A percentile compares a stretch with the other conserved stretches of the same genome.
phyloP scores from a whole-genome alignment of 2,329 filamentous ascomycete genomes.

The Diaporthe vexans region DNA sequence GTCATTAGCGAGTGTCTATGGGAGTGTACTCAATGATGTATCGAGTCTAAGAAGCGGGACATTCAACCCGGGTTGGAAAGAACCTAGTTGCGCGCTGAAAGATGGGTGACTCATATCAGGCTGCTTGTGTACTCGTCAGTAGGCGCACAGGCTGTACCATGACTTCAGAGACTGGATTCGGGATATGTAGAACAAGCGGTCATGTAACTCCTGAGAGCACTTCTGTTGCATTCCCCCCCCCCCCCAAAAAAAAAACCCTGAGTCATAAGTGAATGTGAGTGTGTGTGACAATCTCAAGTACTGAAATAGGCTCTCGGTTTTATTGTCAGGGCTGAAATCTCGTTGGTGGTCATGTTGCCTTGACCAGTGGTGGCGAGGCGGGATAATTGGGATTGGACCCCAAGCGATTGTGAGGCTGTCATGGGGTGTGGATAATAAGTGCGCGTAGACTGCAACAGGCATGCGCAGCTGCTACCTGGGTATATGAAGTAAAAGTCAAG shows the following conservation, averaged over 20 bases:
- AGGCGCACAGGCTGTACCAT: neutral
- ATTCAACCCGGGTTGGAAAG: neutral
- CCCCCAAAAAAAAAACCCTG: too few relatives aligned
- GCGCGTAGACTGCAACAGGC: neutral
- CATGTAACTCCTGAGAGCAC: neutral
- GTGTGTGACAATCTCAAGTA: neutral
- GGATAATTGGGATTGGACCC: neutral
- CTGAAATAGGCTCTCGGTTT: neutral
- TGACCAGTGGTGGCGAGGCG: neutral
- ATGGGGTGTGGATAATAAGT: neutral
- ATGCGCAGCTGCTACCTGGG: neutral
- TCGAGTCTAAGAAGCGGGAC: neutral
- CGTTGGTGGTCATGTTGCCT: neutral
- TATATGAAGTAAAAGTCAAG: neutral
- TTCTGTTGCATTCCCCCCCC: too few relatives aligned
- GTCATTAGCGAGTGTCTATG: too few relatives aligned
- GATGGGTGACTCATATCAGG: slow-evolving; percentile 33
- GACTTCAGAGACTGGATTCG: neutral
- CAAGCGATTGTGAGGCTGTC: slow-evolving; percentile 12
- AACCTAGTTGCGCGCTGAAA: neutral
- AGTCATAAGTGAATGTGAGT: neutral
- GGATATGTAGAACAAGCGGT: neutral
- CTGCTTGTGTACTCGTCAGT: neutral
- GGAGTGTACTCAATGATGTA: neutral
- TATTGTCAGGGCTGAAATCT: neutral